Percentiles rank a stretch among this genome's conserved stretches.
Conservation (phyloP, 192 early-diverging fungal genomes). For the Mortierella antarctica region DNA sequence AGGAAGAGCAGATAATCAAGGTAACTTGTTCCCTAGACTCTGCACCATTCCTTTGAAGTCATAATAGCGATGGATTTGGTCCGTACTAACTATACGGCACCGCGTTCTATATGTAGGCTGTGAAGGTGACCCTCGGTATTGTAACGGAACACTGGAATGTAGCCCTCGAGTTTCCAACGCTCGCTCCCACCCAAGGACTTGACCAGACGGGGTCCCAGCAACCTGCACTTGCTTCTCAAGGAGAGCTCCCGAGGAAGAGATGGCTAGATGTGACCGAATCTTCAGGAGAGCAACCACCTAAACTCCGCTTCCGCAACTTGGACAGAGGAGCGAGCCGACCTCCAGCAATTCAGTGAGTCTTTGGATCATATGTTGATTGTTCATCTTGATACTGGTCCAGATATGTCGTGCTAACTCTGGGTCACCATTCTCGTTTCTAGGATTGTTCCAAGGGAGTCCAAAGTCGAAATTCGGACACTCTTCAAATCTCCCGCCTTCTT, state of each 20-base stretch:
- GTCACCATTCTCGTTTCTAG: conserved; percentile 19
- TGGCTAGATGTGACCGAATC: conserved; percentile 24
- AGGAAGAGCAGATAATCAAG: conserved; percentile 68
- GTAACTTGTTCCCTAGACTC: conserved; percentile 52
- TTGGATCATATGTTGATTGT: neutral
- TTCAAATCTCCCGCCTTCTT: conserved; percentile 73
- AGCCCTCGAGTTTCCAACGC: conserved; percentile 53
- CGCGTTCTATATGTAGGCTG: conserved; percentile 38
- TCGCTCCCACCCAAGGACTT: conserved; percentile 34
- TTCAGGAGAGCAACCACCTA: conserved; percentile 6
- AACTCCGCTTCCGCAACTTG: conserved; percentile 48
- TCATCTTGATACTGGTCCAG: conserved; percentile 2
- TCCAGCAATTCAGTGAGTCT: conserved; percentile 20
- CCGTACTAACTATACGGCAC: no score
- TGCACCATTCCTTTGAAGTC: neutral
- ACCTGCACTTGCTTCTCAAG: conserved; percentile 16
- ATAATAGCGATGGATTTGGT: neutral
- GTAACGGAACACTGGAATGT: conserved; percentile 58
- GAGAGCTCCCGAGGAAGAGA: conserved; percentile 10
- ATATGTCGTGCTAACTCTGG: neutral
- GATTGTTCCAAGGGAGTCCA: conserved; percentile 70
- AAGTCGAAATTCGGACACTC: conserved; percentile 61
- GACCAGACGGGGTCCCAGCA: conserved; percentile 10
- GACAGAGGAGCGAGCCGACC: conserved; percentile 69
- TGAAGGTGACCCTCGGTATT: conserved; percentile 57